Conservation (phyloP, 768 basidiomycete genomes). For the Tylopilus sp. region DNA sequence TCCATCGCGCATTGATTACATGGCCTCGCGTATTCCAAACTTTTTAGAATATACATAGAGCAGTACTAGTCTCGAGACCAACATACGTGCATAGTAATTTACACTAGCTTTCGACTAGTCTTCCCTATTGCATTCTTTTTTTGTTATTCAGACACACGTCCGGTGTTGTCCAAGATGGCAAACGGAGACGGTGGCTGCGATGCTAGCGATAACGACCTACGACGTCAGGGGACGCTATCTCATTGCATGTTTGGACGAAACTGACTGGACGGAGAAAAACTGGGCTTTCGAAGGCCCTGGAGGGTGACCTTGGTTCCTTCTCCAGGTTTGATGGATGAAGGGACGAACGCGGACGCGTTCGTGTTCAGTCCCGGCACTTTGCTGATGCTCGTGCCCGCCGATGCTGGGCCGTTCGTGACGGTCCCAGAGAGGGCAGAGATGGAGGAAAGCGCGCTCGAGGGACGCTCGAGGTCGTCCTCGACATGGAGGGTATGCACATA, state of each 20-base stretch:
- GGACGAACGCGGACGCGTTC: conserved; percentile 26
- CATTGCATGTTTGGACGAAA: background rate
- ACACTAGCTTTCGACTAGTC: background rate
- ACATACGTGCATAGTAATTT: conserved; percentile 1
- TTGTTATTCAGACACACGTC: conserved; percentile 11
- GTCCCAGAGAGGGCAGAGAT: conserved; percentile 5
- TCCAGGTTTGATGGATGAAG: conserved; percentile 19
- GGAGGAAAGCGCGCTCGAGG: conserved; percentile 1
- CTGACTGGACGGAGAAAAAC: conserved; percentile 26
- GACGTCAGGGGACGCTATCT: background rate
- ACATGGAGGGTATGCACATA: conserved; percentile 31
- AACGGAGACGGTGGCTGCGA: conserved; percentile 26
- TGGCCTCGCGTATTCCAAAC: background rate
- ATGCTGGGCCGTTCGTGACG: background rate
- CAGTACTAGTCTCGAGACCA: background rate
- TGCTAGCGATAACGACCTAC: conserved; percentile 10
- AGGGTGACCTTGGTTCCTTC: conserved; percentile 18
- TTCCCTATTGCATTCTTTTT: no score
- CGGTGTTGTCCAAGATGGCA: conserved; percentile 23
- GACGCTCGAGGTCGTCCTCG: conserved; percentile 26
- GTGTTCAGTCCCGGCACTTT: conserved; percentile 16
- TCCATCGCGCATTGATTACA: conserved; percentile 10
- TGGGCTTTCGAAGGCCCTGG: conserved; percentile 14
- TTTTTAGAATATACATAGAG: background rate
- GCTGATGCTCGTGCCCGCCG: background rate